phyloP scores from a whole-genome alignment of 2,329 filamentous ascomycete genomes.

The Ascomycota sp. region DNA sequence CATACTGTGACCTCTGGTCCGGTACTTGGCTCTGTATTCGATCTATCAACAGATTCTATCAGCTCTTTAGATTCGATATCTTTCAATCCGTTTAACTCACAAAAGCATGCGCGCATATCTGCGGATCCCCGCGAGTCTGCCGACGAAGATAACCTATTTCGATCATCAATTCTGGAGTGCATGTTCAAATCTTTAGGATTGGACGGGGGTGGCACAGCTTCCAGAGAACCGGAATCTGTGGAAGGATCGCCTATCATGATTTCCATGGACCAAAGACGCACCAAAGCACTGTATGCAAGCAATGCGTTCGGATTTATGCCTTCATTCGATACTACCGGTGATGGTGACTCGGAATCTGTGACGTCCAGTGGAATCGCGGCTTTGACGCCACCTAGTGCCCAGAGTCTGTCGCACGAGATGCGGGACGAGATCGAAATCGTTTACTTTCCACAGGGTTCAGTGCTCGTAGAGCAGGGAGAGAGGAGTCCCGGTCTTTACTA shows the following conservation, averaged over 20 bases:
- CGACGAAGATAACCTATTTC: slow-evolving; percentile 76
- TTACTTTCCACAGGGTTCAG: slow-evolving; percentile 84
- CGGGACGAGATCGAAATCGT: slow-evolving; percentile 91
- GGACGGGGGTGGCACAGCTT: slow-evolving; percentile 42
- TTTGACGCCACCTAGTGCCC: slow-evolving; percentile 39
- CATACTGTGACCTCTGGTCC: slow-evolving; percentile 13
- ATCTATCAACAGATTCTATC: slow-evolving; percentile 13
- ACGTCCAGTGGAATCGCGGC: slow-evolving; percentile 48
- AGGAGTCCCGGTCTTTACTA: slow-evolving; percentile 95
- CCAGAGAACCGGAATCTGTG: slow-evolving; percentile 50
- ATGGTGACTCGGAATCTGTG: slow-evolving; percentile 75
- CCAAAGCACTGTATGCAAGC: slow-evolving; percentile 49
- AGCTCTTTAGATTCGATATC: slow-evolving; percentile 28
- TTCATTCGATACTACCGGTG: slow-evolving; percentile 50
- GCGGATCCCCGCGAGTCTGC: slow-evolving; percentile 59
- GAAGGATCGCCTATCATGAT: slow-evolving; percentile 72
- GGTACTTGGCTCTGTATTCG: slow-evolving; percentile 2
- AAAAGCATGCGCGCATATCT: slow-evolving; percentile 25
- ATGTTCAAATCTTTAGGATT: slow-evolving; percentile 90
- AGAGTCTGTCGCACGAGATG: slow-evolving; percentile 55
- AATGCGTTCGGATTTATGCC: slow-evolving; percentile 87
- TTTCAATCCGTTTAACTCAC: slow-evolving; percentile 36
- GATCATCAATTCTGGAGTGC: slow-evolving; percentile 78
- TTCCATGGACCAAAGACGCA: slow-evolving; percentile 62
- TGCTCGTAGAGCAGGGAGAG: slow-evolving; percentile 90